Evolutionary conservation across 2,329 filamentous ascomycete species (phyloP).

Genomic region (Macrophomina pseudophaseolina): DNA sequence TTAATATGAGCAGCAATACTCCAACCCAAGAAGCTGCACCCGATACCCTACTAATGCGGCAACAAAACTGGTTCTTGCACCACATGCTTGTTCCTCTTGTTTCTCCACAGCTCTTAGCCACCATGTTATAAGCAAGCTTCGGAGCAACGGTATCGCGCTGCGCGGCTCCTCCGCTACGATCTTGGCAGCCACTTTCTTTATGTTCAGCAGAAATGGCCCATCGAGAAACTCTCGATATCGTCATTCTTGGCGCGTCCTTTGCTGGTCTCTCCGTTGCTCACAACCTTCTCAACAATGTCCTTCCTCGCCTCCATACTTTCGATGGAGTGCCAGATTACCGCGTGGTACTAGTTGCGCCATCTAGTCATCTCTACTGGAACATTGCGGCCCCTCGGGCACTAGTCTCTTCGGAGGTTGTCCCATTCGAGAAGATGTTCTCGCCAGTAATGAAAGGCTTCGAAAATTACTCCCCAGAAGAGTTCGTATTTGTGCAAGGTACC

Average conservation of each 20-base stretch:
- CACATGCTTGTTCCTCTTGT: background rate
- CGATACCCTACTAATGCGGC: background rate
- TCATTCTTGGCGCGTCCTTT: slow-evolving; percentile 48
- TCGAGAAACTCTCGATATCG: slow-evolving; percentile 40
- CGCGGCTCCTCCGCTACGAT: background rate
- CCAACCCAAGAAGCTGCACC: background rate
- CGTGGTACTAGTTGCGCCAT: slow-evolving; percentile 42
- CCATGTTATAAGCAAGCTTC: background rate
- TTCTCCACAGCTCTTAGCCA: background rate
- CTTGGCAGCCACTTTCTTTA: background rate
- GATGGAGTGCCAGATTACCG: slow-evolving; percentile 36
- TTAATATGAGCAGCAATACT: background rate
- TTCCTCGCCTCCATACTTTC: slow-evolving; percentile 37
- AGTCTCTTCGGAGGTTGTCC: slow-evolving; percentile 41
- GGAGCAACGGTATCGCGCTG: background rate
- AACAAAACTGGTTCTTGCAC: background rate
- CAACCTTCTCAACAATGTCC: slow-evolving; percentile 40
- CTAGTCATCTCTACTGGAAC: slow-evolving; percentile 47
- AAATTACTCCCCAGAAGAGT: slow-evolving; percentile 40
- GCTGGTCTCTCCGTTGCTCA: slow-evolving; percentile 45
- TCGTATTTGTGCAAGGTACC: slow-evolving; percentile 45
- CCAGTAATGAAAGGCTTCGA: slow-evolving; percentile 41
- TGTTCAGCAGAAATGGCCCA: background rate
- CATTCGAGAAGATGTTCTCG: slow-evolving; percentile 42
- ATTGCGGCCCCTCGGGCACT: slow-evolving; percentile 45